phyloP scores from a whole-genome alignment of 2,329 filamentous ascomycete species.

The Aspergillus fischeri region DNA sequence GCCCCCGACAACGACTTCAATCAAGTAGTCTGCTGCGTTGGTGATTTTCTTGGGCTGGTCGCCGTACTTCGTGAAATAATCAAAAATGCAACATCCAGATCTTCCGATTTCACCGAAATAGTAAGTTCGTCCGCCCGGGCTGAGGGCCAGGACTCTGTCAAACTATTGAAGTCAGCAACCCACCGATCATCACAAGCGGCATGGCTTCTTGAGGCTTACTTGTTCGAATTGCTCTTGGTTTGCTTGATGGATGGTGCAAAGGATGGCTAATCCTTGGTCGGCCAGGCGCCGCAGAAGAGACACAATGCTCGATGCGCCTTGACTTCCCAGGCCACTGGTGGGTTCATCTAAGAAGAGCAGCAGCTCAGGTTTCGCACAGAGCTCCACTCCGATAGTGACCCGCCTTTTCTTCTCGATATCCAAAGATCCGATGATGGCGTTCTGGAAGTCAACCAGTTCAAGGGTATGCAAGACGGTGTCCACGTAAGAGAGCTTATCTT shows the following conservation, averaged over 20 bases:
- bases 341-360: too few species aligned
- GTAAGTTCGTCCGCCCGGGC: constrained; percentile 61
- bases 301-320: constrained; percentile 57
- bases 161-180: constrained; percentile 47
- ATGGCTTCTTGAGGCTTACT: constrained; percentile 9
- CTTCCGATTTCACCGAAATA: constrained; percentile 66
- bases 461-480: constrained; percentile 58
- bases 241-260: constrained; percentile 68
- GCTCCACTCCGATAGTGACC: constrained; percentile 65
- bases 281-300: constrained; percentile 60
- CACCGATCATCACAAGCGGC: not conserved
- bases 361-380: constrained; percentile 55
- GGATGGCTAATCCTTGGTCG: constrained; percentile 59
- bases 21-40: constrained; percentile 59
- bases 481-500: constrained; percentile 60
- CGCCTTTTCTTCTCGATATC: constrained; percentile 64
- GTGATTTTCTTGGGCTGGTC: constrained; percentile 57
- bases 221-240: constrained; percentile 56
- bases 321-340: too few species aligned
- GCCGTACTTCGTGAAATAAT: constrained; percentile 61
- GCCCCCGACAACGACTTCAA: constrained; percentile 56
- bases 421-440: constrained; percentile 58
- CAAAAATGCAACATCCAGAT: constrained; percentile 57
- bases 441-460: constrained; percentile 57
- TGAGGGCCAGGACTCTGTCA: constrained; percentile 64